A percentile compares a stretch with the other conserved stretches of the same genome.
phyloP scores from a whole-genome alignment of 495 filamentous ascomycete species.

The Neurospora africana region DNA sequence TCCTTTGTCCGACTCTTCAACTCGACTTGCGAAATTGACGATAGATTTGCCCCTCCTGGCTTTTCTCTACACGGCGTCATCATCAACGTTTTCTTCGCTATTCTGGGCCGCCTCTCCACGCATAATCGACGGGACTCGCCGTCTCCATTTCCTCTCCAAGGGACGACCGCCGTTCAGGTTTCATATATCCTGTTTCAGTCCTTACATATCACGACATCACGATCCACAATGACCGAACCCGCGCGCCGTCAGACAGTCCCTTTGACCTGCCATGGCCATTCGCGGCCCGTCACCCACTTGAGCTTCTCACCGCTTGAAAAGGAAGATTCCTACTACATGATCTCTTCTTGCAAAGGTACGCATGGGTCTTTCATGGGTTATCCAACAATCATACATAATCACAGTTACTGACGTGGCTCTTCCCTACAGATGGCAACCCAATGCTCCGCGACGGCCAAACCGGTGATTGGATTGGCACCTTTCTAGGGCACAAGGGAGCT shows the following conservation, averaged over 20 bases:
- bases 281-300: constrained; percentile 87
- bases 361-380: neutral
- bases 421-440: constrained; percentile 72
- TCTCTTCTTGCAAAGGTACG: constrained; percentile 95
- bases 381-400: neutral
- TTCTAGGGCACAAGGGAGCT: constrained; percentile 94
- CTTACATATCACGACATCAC: neutral
- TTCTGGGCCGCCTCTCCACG: neutral
- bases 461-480: constrained; percentile 98
- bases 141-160: neutral
- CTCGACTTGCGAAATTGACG: neutral
- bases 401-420: constrained; percentile 2
- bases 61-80: neutral
- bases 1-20: constrained; percentile 7
- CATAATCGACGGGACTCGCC: neutral
- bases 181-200: neutral
- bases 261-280: constrained; percentile 94
- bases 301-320: constrained; percentile 79
- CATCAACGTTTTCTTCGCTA: neutral
- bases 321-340: constrained; percentile 82
- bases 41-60: neutral
- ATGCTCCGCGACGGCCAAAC: constrained; percentile 97
- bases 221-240: constrained; percentile 33
- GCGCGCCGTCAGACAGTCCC: constrained; percentile 56
- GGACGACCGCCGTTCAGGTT: neutral